Conservation (phyloP, 2,329 filamentous ascomycete genomes). For the Pseudogymnoascus sp. region DNA sequence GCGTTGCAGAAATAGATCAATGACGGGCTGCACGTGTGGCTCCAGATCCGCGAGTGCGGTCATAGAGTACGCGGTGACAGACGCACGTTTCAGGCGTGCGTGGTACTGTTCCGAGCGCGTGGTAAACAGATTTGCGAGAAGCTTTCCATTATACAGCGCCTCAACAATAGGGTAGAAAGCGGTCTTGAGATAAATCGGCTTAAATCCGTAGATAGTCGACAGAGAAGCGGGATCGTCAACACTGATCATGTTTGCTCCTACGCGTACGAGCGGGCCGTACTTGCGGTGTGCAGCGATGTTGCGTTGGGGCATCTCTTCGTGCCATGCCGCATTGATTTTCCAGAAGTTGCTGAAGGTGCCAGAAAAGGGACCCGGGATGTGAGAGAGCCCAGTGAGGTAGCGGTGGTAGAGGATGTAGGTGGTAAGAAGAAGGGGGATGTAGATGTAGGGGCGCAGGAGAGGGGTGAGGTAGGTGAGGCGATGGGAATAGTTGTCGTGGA, state of each 20-base stretch:
- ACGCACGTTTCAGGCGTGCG: not conserved
- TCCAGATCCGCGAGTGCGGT: conserved; percentile 39
- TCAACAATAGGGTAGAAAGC: conserved; percentile 17
- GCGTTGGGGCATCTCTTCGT: conserved; percentile 30
- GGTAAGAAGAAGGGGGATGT: not conserved
- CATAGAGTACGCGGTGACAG: conserved; percentile 37
- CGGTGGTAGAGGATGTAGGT: not conserved
- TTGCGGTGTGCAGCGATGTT: conserved; percentile 34
- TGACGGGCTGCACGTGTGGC: conserved; percentile 37
- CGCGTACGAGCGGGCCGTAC: conserved; percentile 36
- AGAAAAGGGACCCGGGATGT: conserved; percentile 38
- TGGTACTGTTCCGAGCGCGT: conserved; percentile 5
- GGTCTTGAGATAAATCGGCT: conserved; percentile 28
- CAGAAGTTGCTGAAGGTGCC: conserved; percentile 37
- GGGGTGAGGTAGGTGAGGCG: not conserved
- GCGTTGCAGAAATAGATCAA: conserved; percentile 30
- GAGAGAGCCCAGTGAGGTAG: not conserved
- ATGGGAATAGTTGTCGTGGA: not conserved
- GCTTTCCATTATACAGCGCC: conserved; percentile 22
- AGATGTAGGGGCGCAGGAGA: not conserved
- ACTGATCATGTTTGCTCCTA: conserved; percentile 39
- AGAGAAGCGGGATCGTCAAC: conserved; percentile 33
- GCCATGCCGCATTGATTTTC: conserved; percentile 26
- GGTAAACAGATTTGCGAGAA: conserved; percentile 3
- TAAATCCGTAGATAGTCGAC: conserved; percentile 34